These are phyloP conservation scores for Eimeria sp. DNA, from an alignment of 169 alveolate species.

Conservation along the genomic window DNA sequence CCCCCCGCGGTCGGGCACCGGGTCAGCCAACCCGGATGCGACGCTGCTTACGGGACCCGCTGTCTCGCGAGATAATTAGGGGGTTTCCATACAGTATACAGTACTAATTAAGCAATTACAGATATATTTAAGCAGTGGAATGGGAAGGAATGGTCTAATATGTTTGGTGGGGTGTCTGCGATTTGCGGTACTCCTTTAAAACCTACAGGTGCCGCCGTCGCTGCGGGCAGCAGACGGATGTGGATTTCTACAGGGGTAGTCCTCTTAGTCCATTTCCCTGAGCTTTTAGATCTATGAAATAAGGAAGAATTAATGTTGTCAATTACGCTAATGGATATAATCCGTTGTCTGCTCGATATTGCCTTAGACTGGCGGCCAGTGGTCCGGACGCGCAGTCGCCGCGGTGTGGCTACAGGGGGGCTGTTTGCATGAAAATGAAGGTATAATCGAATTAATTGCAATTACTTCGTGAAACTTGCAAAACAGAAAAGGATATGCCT, in stretches of 20 bases:
- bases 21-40: not conserved
- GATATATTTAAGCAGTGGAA: not conserved
- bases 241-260: not conserved
- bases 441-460: not conserved
- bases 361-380: not conserved
- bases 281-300: not conserved
- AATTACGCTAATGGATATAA: not conserved
- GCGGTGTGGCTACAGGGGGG: not conserved
- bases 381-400: conserved; percentile 13
- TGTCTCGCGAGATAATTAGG: not conserved
- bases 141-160: not conserved
- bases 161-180: not conserved
- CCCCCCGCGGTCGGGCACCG: not conserved
- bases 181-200: not conserved
- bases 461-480: not conserved
- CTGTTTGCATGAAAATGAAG: not conserved
- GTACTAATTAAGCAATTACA: not conserved
- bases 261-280: not conserved
- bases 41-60: not conserved
- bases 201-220: not conserved
- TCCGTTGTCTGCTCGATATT: not conserved
- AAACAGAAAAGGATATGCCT: not conserved
- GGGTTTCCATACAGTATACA: not conserved
- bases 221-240: not conserved
- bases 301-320: not conserved